Conservation (phyloP, 2,329 filamentous ascomycete species). For the Pestalotiopsis sp. region DNA sequence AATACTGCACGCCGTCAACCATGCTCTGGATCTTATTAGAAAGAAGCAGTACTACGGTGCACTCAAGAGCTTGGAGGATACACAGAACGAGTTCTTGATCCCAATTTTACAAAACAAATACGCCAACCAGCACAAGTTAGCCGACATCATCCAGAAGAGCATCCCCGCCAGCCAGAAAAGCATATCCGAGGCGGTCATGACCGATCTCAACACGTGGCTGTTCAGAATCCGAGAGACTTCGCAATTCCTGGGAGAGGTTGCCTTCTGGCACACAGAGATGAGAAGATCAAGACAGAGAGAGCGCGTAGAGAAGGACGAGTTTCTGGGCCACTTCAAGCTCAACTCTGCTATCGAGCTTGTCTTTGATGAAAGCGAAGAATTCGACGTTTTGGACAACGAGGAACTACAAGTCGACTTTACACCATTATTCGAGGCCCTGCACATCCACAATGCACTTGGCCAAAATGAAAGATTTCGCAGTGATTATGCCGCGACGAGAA, state of each 20-base stretch:
- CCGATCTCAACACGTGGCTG: slow-evolving; percentile 94
- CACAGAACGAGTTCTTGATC: slow-evolving; percentile 91
- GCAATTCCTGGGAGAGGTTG: slow-evolving; percentile 92
- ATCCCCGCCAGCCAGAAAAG: slow-evolving; percentile 90
- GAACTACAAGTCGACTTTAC: slow-evolving; percentile 87
- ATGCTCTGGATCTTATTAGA: slow-evolving; percentile 87
- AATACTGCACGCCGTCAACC: slow-evolving; percentile 89
- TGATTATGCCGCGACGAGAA: slow-evolving; percentile 89
- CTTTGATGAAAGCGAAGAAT: slow-evolving; percentile 93
- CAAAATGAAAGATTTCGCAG: slow-evolving; percentile 88
- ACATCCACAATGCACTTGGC: slow-evolving; percentile 93
- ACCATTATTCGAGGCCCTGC: slow-evolving; percentile 89
- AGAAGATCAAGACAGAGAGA: slow-evolving; percentile 82
- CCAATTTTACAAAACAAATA: slow-evolving; percentile 77
- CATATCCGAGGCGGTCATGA: slow-evolving; percentile 97
- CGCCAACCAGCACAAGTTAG: slow-evolving; percentile 91
- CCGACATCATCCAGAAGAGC: slow-evolving; percentile 93
- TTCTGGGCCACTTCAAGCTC: slow-evolving; percentile 81
- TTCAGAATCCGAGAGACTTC: slow-evolving; percentile 94
- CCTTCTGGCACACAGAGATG: slow-evolving; percentile 94
- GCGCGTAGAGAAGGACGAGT: slow-evolving; percentile 74
- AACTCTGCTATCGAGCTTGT: slow-evolving; percentile 97
- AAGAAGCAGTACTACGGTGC: slow-evolving; percentile 97
- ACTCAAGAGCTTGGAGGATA: slow-evolving; percentile 88
- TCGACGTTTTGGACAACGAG: slow-evolving; percentile 93